A percentile compares a stretch with the other conserved stretches of the same genome.
Evolutionary conservation across 2,329 filamentous ascomycete genomes (phyloP).

Genomic region (Talaromyces rugulosus): DNA sequence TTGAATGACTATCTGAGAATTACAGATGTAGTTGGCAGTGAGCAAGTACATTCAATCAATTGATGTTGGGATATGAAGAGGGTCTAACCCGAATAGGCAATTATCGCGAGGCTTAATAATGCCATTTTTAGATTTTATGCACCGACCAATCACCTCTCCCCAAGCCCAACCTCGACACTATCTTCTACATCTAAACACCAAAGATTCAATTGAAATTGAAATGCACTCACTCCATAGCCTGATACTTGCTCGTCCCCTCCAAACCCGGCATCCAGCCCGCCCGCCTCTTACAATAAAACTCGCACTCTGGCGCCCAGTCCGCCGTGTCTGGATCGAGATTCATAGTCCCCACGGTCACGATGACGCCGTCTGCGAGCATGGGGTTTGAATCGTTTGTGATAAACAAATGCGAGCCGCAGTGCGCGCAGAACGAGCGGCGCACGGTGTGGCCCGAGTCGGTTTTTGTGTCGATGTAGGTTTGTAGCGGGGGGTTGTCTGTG

Average conservation of each 20-base stretch:
- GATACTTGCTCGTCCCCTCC: not conserved
- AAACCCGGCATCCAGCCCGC: not conserved
- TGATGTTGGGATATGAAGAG: too few species aligned
- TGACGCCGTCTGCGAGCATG: not conserved
- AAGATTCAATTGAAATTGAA: not conserved
- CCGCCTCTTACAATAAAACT: not conserved
- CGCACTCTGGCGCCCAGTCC: not conserved
- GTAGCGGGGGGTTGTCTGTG: not conserved
- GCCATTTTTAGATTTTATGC: too few species aligned
- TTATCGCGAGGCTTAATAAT: slow-evolving; percentile 1
- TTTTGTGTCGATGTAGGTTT: not conserved
- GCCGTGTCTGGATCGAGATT: not conserved
- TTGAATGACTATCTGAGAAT: too few species aligned
- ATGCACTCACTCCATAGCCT: not conserved
- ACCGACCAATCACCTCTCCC: not conserved
- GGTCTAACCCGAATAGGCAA: not conserved
- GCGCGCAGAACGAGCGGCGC: not conserved
- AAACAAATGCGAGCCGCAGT: slow-evolving; percentile 1
- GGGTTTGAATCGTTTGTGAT: not conserved
- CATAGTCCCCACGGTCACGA: slow-evolving; percentile 5
- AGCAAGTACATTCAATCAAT: too few species aligned
- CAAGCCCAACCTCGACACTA: not conserved
- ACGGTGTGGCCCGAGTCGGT: slow-evolving; percentile 1
- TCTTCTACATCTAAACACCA: not conserved
- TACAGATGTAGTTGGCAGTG: too few species aligned